Evolutionary conservation across 2,329 filamentous ascomycete species (phyloP).

Genomic region (Colletotrichum destructivum): DNA sequence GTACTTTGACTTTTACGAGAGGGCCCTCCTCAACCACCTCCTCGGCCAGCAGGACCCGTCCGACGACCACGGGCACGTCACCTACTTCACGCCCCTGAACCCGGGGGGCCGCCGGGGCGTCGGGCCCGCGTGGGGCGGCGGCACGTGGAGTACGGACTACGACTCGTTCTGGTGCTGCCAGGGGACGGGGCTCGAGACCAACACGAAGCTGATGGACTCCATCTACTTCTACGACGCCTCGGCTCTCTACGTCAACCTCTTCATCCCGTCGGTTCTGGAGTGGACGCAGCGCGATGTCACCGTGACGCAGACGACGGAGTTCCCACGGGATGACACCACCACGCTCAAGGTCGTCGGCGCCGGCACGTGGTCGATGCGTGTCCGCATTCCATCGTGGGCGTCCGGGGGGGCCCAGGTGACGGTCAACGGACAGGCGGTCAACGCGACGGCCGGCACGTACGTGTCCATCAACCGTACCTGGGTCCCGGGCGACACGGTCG

Average conservation of each 20-base stretch:
- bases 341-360: conserved; percentile 54
- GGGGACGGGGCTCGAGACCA: conserved; percentile 66
- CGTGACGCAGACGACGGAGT: conserved; percentile 60
- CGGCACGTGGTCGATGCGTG: conserved; percentile 52
- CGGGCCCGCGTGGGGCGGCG: conserved; percentile 68
- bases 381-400: conserved; percentile 66
- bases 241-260: conserved; percentile 65
- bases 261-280: conserved; percentile 60
- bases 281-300: conserved; percentile 59
- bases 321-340: conserved; percentile 57
- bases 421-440: conserved; percentile 57
- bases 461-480: conserved; percentile 58
- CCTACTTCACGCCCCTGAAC: conserved; percentile 67
- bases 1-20: conserved; percentile 70
- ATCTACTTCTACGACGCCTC: conserved; percentile 63
- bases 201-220: conserved; percentile 69
- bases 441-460: conserved; percentile 56
- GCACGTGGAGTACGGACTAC: conserved; percentile 69
- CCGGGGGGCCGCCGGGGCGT: conserved; percentile 63
- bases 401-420: conserved; percentile 52
- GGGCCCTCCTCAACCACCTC: conserved; percentile 65
- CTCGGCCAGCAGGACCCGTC: conserved; percentile 64
- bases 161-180: conserved; percentile 69
- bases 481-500: conserved; percentile 59
- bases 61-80: conserved; percentile 63